Evolutionary conservation across 805 yeast species (phyloP).

Genomic region (Wickerhamomyces kurtzmanii): DNA sequence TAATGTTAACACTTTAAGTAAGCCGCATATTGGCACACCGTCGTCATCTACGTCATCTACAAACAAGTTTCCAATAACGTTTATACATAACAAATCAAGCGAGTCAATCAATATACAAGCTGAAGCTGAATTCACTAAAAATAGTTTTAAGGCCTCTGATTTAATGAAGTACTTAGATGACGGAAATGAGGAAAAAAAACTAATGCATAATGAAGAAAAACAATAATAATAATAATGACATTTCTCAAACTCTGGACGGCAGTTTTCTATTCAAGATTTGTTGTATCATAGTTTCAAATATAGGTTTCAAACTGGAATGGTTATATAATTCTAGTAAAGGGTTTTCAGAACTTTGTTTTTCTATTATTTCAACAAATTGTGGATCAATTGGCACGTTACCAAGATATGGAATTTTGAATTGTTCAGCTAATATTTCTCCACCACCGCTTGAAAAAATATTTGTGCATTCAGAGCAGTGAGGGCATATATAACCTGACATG

Average conservation of each 20-base stretch:
- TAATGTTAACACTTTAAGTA: too few species aligned
- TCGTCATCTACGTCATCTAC: too few species aligned
- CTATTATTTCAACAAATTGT: conserved; percentile 79
- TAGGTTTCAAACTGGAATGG: conserved; percentile 19
- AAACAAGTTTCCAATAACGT: too few species aligned
- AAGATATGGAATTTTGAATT: conserved; percentile 53
- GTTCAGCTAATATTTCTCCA: conserved; percentile 62
- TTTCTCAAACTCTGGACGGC: conserved; percentile 11
- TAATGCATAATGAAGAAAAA: neutral
- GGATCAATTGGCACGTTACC: conserved; percentile 96
- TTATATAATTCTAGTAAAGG: conserved; percentile 26
- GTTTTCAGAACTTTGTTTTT: conserved; percentile 28
- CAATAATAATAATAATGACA: neutral
- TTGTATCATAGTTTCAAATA: conserved; percentile 36
- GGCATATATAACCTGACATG: conserved; percentile 96
- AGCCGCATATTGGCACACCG: too few species aligned
- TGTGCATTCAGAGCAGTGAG: conserved; percentile 86
- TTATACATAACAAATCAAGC: too few species aligned
- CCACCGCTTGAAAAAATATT: conserved; percentile 93
- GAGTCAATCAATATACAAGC: too few species aligned
- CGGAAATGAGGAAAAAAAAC: too few species aligned
- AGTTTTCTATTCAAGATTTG: conserved; percentile 20
- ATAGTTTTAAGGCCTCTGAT: too few species aligned
- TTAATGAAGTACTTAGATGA: too few species aligned
- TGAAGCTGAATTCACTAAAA: too few species aligned